Conservation (phyloP, 1,139 yeast species). For the Scheffersomyces stambukii region DNA sequence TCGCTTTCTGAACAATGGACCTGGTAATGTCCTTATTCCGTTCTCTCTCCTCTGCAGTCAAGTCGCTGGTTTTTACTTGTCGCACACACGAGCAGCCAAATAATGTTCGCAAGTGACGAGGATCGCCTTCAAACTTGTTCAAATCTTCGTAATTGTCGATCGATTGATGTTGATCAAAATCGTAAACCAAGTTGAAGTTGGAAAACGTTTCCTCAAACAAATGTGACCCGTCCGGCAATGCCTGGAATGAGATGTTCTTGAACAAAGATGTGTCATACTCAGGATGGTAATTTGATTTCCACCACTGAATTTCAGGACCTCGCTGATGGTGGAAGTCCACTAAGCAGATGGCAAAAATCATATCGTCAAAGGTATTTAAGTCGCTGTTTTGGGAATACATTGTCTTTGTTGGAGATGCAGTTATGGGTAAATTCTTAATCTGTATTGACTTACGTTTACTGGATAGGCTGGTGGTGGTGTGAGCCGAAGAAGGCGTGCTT, state of each 20-base stretch:
- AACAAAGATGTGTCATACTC: slow-evolving; percentile 49
- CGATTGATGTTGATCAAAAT: slow-evolving; percentile 47
- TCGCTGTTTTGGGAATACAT: slow-evolving; percentile 5
- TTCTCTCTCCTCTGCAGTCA: slow-evolving; percentile 42
- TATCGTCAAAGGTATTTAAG: slow-evolving; percentile 28
- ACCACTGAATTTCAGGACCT: slow-evolving; percentile 94
- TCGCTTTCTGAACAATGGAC: slow-evolving; percentile 86
- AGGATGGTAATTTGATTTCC: slow-evolving; percentile 64
- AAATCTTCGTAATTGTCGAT: slow-evolving; percentile 43
- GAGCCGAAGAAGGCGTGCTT: too few species aligned
- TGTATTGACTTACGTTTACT: slow-evolving; percentile 25
- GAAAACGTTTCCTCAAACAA: slow-evolving; percentile 88
- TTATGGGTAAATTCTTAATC: slow-evolving; percentile 36
- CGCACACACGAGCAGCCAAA: slow-evolving; percentile 94
- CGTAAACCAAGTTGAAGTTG: slow-evolving; percentile 81
- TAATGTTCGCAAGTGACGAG: slow-evolving; percentile 59
- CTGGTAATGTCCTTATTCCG: slow-evolving; percentile 71
- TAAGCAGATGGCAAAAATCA: slow-evolving; percentile 78
- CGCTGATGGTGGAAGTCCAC: slow-evolving; percentile 92
- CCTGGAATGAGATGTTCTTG: slow-evolving; percentile 92
- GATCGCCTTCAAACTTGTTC: slow-evolving; percentile 40
- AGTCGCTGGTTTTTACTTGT: slow-evolving; percentile 65
- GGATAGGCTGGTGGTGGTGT: too few species aligned
- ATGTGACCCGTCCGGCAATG: slow-evolving; percentile 95
- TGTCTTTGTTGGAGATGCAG: slow-evolving; percentile 10